Evolutionary conservation across 1,284 basidiomycete species (phyloP).

Genomic region (Kwoniella shivajii): DNA sequence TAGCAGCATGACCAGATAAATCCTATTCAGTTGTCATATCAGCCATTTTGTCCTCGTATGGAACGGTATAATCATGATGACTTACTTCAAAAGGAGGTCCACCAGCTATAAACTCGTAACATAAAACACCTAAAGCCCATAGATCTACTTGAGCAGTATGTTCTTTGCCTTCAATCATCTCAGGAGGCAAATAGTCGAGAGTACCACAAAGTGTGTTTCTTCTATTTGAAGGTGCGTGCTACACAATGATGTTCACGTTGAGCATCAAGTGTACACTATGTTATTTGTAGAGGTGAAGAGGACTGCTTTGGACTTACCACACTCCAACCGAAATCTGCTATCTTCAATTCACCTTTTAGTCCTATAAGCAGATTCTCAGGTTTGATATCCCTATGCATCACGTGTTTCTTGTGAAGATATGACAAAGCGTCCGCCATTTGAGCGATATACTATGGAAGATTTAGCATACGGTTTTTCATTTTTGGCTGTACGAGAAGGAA

Average conservation of each 20-base stretch:
- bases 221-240: conserved; percentile 80
- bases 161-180: conserved; percentile 87
- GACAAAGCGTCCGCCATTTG: conserved; percentile 97
- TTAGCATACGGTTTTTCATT: not conserved
- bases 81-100: conserved; percentile 83
- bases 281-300: no score
- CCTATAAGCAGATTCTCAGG: conserved; percentile 96
- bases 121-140: conserved; percentile 95
- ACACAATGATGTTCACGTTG: not conserved
- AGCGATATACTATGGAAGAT: conserved; percentile 72
- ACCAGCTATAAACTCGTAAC: conserved; percentile 92
- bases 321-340: conserved; percentile 98
- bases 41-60: not conserved
- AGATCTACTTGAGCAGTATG: conserved; percentile 64
- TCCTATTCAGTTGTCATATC: conserved; percentile 5
- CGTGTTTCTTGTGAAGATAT: conserved; percentile 94
- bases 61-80: not conserved
- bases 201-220: conserved; percentile 92
- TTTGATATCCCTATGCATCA: conserved; percentile 99
- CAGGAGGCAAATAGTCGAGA: conserved; percentile 94
- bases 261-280: no score
- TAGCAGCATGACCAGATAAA: conserved; percentile 60
- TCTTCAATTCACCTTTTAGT: conserved; percentile 95
- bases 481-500: no score
- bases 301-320: no score